phyloP scores from a whole-genome alignment of 192 early-diverging fungal species.

The Podila verticillata region DNA sequence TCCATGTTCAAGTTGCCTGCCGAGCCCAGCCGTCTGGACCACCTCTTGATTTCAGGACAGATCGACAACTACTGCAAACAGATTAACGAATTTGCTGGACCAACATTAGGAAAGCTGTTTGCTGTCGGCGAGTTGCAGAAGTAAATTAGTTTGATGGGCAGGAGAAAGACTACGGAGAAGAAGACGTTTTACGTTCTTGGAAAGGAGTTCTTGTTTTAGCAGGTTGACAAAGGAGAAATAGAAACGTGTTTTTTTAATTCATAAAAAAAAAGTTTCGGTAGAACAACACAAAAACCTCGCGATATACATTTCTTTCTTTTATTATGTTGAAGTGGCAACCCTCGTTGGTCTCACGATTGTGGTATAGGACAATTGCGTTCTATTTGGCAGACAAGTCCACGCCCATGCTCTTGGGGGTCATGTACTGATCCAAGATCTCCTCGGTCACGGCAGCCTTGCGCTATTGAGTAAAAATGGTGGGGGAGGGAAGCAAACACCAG shows the following conservation, averaged over 20 bases:
- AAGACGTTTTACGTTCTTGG: background rate
- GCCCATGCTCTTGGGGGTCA: slow-evolving; percentile 58
- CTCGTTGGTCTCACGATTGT: background rate
- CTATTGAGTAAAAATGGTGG: slow-evolving; percentile 8
- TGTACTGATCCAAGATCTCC: slow-evolving; percentile 68
- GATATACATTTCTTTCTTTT: background rate
- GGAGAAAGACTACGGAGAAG: background rate
- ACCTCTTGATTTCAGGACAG: slow-evolving; percentile 89
- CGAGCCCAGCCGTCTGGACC: slow-evolving; percentile 93
- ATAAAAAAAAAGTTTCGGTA: background rate
- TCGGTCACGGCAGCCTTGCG: slow-evolving; percentile 70
- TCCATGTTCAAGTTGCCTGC: slow-evolving; percentile 74
- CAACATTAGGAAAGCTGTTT: slow-evolving; percentile 93
- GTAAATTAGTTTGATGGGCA: slow-evolving; percentile 37
- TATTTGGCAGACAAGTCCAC: slow-evolving; percentile 39
- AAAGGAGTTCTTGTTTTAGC: background rate
- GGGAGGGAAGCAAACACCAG: background rate
- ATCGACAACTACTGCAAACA: slow-evolving; percentile 94
- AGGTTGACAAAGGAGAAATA: background rate
- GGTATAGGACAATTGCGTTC: slow-evolving; percentile 2
- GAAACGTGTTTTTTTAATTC: slow-evolving; percentile 1
- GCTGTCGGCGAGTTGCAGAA: slow-evolving; percentile 80
- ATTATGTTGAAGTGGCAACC: background rate
- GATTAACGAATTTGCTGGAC: slow-evolving; percentile 93
- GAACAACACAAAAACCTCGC: background rate